A percentile compares a stretch with the other conserved stretches of the same genome.
Conservation (phyloP, 805 yeast genomes). For the Yamadazyma philogaea region DNA sequence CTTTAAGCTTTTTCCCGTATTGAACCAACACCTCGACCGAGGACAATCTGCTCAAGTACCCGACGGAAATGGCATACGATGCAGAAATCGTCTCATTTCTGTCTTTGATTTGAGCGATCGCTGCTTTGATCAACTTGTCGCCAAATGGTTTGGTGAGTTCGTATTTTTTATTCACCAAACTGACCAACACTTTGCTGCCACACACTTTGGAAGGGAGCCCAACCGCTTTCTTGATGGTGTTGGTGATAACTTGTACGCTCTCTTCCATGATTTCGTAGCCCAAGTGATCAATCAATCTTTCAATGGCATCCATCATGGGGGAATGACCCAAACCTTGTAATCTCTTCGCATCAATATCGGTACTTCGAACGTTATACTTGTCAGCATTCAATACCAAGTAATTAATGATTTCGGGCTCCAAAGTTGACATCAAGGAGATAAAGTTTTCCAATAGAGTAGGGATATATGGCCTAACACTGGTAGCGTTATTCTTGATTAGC, state of each 20-base stretch:
- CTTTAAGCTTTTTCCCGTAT: slow-evolving; percentile 49
- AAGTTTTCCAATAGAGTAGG: slow-evolving; percentile 69
- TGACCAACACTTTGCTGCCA: slow-evolving; percentile 69
- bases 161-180: slow-evolving; percentile 55
- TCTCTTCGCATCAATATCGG: slow-evolving; percentile 75
- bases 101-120: slow-evolving; percentile 60
- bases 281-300: slow-evolving; percentile 57
- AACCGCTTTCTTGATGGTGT: slow-evolving; percentile 63
- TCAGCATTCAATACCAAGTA: slow-evolving; percentile 85
- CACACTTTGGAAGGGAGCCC: slow-evolving; percentile 92
- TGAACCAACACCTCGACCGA: slow-evolving; percentile 48
- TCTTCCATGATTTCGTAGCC: slow-evolving; percentile 49
- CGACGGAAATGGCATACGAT: slow-evolving; percentile 78
- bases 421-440: slow-evolving; percentile 69
- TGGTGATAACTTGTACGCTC: slow-evolving; percentile 48
- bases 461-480: slow-evolving; percentile 60
- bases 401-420: slow-evolving; percentile 89
- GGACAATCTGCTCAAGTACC: slow-evolving; percentile 68
- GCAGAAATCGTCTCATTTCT: slow-evolving; percentile 68
- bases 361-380: slow-evolving; percentile 70
- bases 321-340: slow-evolving; percentile 71
- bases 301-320: slow-evolving; percentile 87
- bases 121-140: slow-evolving; percentile 57
- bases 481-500: slow-evolving; percentile 62
- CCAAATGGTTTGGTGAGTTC: slow-evolving; percentile 49